Evolutionary conservation across 257 asterid genomes (phyloP), one percentile per base, ranked within the genome.

Genomic region (Solanum piurae): DNA sequence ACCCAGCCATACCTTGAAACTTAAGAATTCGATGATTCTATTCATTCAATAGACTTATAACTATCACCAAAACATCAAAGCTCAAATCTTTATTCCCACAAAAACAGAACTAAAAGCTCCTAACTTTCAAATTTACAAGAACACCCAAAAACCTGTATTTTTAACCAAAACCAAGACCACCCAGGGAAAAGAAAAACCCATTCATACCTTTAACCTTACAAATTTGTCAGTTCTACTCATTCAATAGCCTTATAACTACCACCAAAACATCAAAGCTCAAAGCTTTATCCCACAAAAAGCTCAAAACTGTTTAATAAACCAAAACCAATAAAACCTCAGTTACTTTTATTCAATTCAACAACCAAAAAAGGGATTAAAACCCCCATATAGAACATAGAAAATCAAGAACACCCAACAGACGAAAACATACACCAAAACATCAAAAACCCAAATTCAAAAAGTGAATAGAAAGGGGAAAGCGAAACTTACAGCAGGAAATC

Each of bases 401-500:
- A 46, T 16, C 68, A 80, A 46, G 25, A 46, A 80, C 27, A 29
- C 38, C 40, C 79, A 66, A 66, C 36, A 83, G 40, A 68, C 25
- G 25, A 10, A 85, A 25, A 64, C 60, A 38, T n/a, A 64, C 40
- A 68, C 60, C 40, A 52, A 86, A 66, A 68, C 49, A 55, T 29
- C 71, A 71, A 38, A 36, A 74, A 74, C 11, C 4, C 5, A 71
- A 73, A 18, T 9, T 4, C 23, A 20, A 25, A 5, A 6, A 18
- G 31, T 31, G 20, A 46, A 64, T 12, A 83, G 27, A 55, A 37
- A 84, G 11, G 55, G 20, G 58, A 31, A 71, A 69, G 20, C 14
- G 55, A 83, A 21, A 87, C 93, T 92, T 89, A 95, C 98, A 55
- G 98, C 97, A 11, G 98, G 98, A 84, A 95, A 95, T 23, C 98